These are phyloP conservation scores for Leccinum uliginosum DNA, from an alignment of 768 basidiomycete species.

Conservation along the genomic window DNA sequence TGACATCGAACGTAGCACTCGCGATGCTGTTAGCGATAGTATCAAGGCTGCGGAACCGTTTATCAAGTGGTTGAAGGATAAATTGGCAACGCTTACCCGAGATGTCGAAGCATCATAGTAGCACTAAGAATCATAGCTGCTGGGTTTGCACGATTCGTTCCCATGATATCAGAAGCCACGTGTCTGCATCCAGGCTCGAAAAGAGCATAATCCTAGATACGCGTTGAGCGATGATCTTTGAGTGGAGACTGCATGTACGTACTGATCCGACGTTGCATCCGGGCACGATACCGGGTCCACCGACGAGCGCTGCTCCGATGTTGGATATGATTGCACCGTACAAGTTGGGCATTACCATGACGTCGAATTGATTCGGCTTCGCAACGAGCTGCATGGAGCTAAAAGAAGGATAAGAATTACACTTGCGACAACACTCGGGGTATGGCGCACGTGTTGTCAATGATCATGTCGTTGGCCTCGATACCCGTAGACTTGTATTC, in stretches of 20 bases:
- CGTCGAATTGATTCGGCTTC: slow-evolving; percentile 93
- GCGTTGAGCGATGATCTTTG: background rate
- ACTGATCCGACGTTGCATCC: slow-evolving; percentile 97
- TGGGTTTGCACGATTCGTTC: slow-evolving; percentile 93
- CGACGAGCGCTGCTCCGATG: slow-evolving; percentile 97
- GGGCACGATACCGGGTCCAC: slow-evolving; percentile 96
- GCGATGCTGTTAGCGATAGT: slow-evolving; percentile 92
- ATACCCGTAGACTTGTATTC: slow-evolving; percentile 94
- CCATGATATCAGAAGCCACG: slow-evolving; percentile 94
- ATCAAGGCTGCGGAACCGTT: slow-evolving; percentile 60
- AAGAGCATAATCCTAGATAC: slow-evolving; percentile 81
- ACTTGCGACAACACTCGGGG: background rate
- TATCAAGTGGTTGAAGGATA: slow-evolving; percentile 14
- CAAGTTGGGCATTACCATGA: slow-evolving; percentile 98
- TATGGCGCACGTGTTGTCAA: slow-evolving; percentile 85
- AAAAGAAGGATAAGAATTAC: slow-evolving; percentile 4
- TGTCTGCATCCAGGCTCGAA: slow-evolving; percentile 99
- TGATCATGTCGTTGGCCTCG: slow-evolving; percentile 95
- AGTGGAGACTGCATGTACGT: slow-evolving; percentile 20
- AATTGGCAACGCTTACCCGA: slow-evolving; percentile 57
- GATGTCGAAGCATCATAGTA: slow-evolving; percentile 96
- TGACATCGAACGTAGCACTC: slow-evolving; percentile 86
- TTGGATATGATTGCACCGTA: slow-evolving; percentile 98
- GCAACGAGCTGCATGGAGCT: slow-evolving; percentile 99
- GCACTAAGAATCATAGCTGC: slow-evolving; percentile 96